Evolutionary conservation across 176 grass and related monocot species (phyloP), one percentile per base, ranked within the genome.

Genomic region (Cenchrus fungigraminus): DNA sequence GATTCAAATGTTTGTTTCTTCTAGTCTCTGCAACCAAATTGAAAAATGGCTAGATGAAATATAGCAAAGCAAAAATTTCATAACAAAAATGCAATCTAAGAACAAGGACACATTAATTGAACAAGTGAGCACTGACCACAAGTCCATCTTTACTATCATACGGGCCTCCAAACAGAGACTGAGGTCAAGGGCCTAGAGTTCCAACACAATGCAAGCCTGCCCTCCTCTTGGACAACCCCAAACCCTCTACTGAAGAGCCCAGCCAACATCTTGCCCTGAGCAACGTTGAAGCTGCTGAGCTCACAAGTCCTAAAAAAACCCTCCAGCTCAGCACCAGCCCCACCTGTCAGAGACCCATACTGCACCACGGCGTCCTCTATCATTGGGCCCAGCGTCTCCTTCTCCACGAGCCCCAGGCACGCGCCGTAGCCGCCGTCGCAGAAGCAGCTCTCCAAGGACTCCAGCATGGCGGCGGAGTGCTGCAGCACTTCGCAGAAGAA

Each of bases 191-290:
- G 77, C 71, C 71, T 88, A 0, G 78, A 64, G 20, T 91, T 91
- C 85, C 86, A 91, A 55, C 60, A 85, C 49, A 91, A 34, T 12
- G 86, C 56, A 17, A 88, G 67, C 82, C 82, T 91, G 14, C 63
- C 78, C 0, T 73, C 76, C 25, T 65, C 89, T 49, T 82, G 86
- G 19, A 85, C 62, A 54, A 91, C 77, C 64, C 71, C 71, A 71
- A 84, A 91, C 1, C 86, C 82, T 12, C 37, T 77, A 1, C 71
- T 78, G 66, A 91, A 91, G n/a, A 91, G 82, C 37, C 77, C 86
- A 28, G 70, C 77, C 78, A 91, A 6, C 72, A 91, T 85, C 72
- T 44, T 91, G 10, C 72, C 77, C 82, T 85, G 86, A 28, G 86
- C 71, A n/a, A 82, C n/a, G 14, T 66, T 91, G 62, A 83, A 82